Conservation (phyloP, 768 basidiomycete genomes). For the Termitomyces sp. region DNA sequence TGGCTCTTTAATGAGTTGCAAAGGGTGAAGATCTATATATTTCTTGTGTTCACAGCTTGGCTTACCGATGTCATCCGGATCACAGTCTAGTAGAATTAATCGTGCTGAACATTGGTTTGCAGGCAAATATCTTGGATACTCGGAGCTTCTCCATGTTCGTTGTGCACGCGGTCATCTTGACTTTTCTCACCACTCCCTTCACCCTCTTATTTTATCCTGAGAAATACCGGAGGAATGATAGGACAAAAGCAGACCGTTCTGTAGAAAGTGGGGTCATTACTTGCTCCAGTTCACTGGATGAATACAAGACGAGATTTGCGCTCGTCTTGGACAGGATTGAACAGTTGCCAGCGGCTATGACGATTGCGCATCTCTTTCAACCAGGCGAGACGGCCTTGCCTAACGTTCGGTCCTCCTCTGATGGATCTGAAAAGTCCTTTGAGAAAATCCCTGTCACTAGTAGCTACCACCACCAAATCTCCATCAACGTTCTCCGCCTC, state of each 20-base stretch:
- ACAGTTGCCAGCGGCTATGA: slow-evolving; percentile 78
- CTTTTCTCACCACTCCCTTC: slow-evolving; percentile 82
- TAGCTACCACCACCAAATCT: slow-evolving; percentile 21
- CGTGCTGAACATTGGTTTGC: slow-evolving; percentile 82
- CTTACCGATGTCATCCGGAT: not conserved
- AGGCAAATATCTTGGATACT: slow-evolving; percentile 55
- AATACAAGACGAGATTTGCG: slow-evolving; percentile 56
- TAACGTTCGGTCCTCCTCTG: slow-evolving; percentile 5
- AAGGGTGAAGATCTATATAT: slow-evolving; percentile 49
- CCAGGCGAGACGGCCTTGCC: slow-evolving; percentile 10
- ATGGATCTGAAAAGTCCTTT: slow-evolving; percentile 23
- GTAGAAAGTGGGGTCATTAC: slow-evolving; percentile 16
- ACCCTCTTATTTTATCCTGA: slow-evolving; percentile 73
- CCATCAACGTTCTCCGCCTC: slow-evolving; percentile 79
- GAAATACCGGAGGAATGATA: slow-evolving; percentile 40
- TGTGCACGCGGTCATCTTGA: slow-evolving; percentile 67
- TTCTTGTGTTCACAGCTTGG: not conserved
- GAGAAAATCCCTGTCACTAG: slow-evolving; percentile 5
- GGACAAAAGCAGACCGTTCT: slow-evolving; percentile 12
- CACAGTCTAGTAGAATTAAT: slow-evolving; percentile 76
- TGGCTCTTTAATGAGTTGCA: slow-evolving; percentile 86
- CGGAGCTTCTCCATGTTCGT: slow-evolving; percentile 89
- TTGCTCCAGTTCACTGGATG: slow-evolving; percentile 25
- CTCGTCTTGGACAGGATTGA: slow-evolving; percentile 77
- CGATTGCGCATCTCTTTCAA: slow-evolving; percentile 69